Evolutionary conservation across 768 basidiomycete species (phyloP).

Genomic region (Suillus variegatus): DNA sequence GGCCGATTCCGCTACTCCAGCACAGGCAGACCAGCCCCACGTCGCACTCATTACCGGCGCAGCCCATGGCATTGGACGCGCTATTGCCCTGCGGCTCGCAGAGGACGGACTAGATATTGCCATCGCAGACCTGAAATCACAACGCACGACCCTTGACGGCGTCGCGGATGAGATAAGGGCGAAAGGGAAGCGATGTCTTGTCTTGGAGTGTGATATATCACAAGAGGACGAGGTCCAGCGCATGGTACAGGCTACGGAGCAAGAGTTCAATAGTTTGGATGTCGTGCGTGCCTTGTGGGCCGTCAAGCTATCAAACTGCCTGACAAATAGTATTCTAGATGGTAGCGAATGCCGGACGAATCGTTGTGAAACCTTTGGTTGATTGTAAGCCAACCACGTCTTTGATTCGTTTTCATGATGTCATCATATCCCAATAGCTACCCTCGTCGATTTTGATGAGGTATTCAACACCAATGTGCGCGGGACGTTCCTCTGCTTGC

Average conservation of each 20-base stretch:
- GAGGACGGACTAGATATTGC: conserved; percentile 47
- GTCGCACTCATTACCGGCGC: conserved; percentile 47
- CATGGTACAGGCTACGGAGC: conserved; percentile 34
- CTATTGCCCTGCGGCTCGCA: conserved; percentile 47
- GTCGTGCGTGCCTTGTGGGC: conserved; percentile 33
- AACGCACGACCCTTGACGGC: conserved; percentile 21
- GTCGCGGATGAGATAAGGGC: conserved; percentile 24
- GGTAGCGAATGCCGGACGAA: conserved; percentile 8
- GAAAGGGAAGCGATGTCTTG: conserved; percentile 18
- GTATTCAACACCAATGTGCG: conserved; percentile 36
- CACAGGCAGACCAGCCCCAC: conserved; percentile 7
- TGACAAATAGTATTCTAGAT: neutral
- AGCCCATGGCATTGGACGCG: conserved; percentile 48
- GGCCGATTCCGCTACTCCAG: neutral
- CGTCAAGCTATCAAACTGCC: neutral
- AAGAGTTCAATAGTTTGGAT: conserved; percentile 40
- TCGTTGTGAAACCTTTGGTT: neutral
- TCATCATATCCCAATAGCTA: conserved; percentile 22
- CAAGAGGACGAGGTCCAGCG: conserved; percentile 38
- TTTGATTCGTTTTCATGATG: neutral
- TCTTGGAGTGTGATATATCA: conserved; percentile 37
- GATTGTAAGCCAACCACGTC: neutral
- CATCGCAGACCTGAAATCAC: conserved; percentile 38
- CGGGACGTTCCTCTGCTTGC: conserved; percentile 43
- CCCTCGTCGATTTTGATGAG: conserved; percentile 31